A percentile compares a stretch with the other conserved stretches of the same genome.
Conservation (phyloP, 192 early-diverging fungal species). For the Obelidium mucronatum region DNA sequence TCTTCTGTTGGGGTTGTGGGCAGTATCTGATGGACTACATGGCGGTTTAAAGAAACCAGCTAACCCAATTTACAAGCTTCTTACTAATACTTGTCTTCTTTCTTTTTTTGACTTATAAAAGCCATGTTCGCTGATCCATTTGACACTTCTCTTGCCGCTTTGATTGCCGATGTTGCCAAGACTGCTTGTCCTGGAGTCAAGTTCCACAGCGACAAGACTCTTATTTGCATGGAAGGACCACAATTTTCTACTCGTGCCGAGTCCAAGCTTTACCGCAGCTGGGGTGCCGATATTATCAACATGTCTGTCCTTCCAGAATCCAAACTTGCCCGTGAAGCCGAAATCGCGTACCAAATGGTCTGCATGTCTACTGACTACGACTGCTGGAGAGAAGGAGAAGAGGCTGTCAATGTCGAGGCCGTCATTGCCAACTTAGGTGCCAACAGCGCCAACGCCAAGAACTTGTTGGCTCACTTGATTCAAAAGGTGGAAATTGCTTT, state of each 20-base stretch:
- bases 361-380: conserved; percentile 99
- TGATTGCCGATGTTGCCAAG: conserved; percentile 66
- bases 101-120: background rate
- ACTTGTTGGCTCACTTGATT: conserved; percentile 76
- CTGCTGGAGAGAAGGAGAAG: conserved; percentile 67
- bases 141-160: conserved; percentile 71
- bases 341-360: conserved; percentile 98
- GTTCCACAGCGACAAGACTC: conserved; percentile 86
- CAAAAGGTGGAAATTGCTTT: conserved; percentile 75
- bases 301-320: conserved; percentile 97
- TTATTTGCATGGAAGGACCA: conserved; percentile 98
- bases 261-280: conserved; percentile 93
- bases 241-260: conserved; percentile 98
- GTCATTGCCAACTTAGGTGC: conserved; percentile 90
- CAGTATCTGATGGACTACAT: background rate
- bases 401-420: conserved; percentile 68
- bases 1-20: background rate
- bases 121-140: conserved; percentile 92
- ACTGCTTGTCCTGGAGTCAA: conserved; percentile 55
- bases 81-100: background rate
- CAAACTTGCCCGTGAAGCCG: conserved; percentile 97
- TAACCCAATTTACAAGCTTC: background rate
- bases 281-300: conserved; percentile 96
- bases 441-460: conserved; percentile 86
- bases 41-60: background rate